Percentiles rank a stretch among this genome's conserved stretches.
Conservation (phyloP, 1,139 yeast species). For the Candida smagusa region DNA sequence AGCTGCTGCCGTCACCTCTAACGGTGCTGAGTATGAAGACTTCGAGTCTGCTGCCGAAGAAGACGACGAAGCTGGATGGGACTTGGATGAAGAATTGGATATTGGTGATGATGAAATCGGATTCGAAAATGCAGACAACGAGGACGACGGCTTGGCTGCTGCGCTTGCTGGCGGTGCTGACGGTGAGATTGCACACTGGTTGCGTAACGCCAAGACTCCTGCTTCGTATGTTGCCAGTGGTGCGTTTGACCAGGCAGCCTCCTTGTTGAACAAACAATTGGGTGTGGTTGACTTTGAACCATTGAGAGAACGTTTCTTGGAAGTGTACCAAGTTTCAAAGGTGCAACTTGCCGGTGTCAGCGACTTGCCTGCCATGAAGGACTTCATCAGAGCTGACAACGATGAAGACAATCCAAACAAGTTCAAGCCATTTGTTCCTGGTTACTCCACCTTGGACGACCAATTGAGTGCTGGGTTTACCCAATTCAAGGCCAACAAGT, state of each 20-base stretch:
- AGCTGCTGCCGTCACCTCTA: background rate
- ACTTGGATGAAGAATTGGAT: slow-evolving; percentile 47
- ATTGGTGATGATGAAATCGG: slow-evolving; percentile 39
- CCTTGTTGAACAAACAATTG: slow-evolving; percentile 81
- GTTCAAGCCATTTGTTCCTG: slow-evolving; percentile 70
- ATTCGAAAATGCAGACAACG: slow-evolving; percentile 19
- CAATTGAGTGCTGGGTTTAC: slow-evolving; percentile 75
- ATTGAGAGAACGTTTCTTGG: slow-evolving; percentile 74
- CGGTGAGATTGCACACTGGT: slow-evolving; percentile 77
- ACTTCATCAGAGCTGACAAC: slow-evolving; percentile 62
- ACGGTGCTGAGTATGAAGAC: background rate
- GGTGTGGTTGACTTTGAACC: slow-evolving; percentile 89
- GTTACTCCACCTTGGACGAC: slow-evolving; percentile 64
- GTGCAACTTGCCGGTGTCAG: slow-evolving; percentile 72
- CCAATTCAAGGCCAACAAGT: slow-evolving; percentile 76
- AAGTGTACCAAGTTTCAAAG: slow-evolving; percentile 78
- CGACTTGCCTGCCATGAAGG: slow-evolving; percentile 63
- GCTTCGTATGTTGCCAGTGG: slow-evolving; percentile 97
- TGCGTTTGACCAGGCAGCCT: slow-evolving; percentile 93
- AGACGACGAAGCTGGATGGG: slow-evolving; percentile 61
- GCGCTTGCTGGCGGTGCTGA: slow-evolving; percentile 25
- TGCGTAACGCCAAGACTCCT: slow-evolving; percentile 83
- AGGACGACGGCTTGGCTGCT: slow-evolving; percentile 33
- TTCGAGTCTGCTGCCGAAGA: slow-evolving; percentile 22
- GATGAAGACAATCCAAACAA: slow-evolving; percentile 56